Evolutionary conservation across 768 basidiomycete species (phyloP).

Genomic region (Tricholomella constricta): DNA sequence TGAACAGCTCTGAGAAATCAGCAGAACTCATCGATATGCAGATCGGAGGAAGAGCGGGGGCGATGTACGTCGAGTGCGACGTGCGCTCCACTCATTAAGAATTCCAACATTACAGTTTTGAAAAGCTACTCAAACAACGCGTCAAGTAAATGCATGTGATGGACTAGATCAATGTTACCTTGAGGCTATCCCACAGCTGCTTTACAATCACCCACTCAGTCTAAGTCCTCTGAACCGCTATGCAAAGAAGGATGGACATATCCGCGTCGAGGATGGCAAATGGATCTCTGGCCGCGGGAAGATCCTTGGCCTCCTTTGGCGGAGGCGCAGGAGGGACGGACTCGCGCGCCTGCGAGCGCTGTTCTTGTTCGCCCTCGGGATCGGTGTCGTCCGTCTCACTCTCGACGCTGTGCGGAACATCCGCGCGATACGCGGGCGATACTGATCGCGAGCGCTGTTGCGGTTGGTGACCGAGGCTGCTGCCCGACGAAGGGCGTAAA

Average conservation of each 20-base stretch:
- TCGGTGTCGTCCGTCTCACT: constrained; percentile 72
- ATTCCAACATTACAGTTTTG: no score
- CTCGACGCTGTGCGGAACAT: constrained; percentile 76
- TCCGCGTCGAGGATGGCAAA: constrained; percentile 27
- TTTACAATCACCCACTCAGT: constrained; percentile 34
- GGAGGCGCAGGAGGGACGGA: constrained; percentile 43
- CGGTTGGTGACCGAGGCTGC: constrained; percentile 31
- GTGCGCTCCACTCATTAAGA: constrained; percentile 70
- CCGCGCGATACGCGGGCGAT: constrained; percentile 63
- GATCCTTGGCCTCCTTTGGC: constrained; percentile 40
- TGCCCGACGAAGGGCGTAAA: constrained; percentile 29
- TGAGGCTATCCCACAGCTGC: constrained; percentile 31
- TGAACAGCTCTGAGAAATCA: constrained; percentile 79
- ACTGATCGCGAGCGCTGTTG: constrained; percentile 46
- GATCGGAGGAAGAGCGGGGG: constrained; percentile 87
- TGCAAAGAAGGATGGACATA: constrained; percentile 32
- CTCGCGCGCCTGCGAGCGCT: constrained; percentile 15
- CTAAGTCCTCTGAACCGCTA: constrained; percentile 43
- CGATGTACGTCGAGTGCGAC: constrained; percentile 76
- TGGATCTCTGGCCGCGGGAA: background rate
- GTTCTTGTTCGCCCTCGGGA: constrained; percentile 47
- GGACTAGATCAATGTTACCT: constrained; percentile 27
- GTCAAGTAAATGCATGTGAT: no score
- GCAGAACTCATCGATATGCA: constrained; percentile 84
- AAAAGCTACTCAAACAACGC: no score